Evolutionary conservation across 163 green algal genomes (phyloP).

Genomic region (Chlorella variabilis): DNA sequence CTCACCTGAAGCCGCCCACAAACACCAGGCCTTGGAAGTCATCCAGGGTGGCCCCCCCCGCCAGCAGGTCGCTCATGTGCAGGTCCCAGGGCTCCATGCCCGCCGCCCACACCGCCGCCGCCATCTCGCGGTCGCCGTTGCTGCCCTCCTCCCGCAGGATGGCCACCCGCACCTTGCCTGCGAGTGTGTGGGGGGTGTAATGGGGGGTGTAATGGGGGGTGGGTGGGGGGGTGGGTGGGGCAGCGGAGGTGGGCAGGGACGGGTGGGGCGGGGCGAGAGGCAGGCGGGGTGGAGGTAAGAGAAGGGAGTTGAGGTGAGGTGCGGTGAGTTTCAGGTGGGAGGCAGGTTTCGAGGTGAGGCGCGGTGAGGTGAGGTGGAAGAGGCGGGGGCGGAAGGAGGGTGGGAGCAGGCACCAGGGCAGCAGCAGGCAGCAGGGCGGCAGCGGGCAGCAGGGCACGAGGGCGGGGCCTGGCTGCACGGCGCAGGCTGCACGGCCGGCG

Average conservation of each 20-base stretch:
- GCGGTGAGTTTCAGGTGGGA: too few relatives aligned
- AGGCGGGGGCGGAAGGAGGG: slow-evolving; percentile 46
- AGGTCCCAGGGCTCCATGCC: slow-evolving; percentile 98
- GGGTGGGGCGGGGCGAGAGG: too few relatives aligned
- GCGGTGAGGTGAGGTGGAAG: slow-evolving; percentile 60
- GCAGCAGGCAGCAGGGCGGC: too few relatives aligned
- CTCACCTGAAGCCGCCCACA: slow-evolving; percentile 90
- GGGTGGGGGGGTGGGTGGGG: background rate
- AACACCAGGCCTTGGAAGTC: slow-evolving; percentile 94
- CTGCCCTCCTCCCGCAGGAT: slow-evolving; percentile 95
- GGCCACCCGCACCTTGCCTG: slow-evolving; percentile 72
- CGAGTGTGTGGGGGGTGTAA: background rate
- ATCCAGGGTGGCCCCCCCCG: slow-evolving; percentile 80
- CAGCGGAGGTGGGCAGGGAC: background rate
- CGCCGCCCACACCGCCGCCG: slow-evolving; percentile 81
- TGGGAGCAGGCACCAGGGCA: too few relatives aligned
- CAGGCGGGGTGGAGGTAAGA: slow-evolving; percentile 56
- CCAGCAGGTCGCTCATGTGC: slow-evolving; percentile 95
- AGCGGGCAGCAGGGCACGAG: too few relatives aligned
- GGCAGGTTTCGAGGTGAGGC: slow-evolving; percentile 70
- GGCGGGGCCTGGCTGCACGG: too few relatives aligned
- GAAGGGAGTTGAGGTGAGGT: slow-evolving; percentile 59
- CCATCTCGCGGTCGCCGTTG: slow-evolving; percentile 99
- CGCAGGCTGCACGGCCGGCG: too few relatives aligned
- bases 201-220: background rate